phyloP scores from a whole-genome alignment of 768 basidiomycete species.

The Dentipellis sp. region DNA sequence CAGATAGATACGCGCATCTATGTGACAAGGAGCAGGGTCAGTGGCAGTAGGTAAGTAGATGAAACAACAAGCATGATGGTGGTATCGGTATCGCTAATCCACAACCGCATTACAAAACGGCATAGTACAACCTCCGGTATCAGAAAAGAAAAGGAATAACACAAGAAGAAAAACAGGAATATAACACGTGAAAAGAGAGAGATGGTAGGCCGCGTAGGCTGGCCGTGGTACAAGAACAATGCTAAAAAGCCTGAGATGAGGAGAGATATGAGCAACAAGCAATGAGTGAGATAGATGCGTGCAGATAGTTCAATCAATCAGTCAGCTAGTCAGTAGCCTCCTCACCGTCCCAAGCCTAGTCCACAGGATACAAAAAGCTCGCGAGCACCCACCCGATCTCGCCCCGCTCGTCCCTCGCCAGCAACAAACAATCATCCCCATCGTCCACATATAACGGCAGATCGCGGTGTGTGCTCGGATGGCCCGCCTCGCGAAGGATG shows the following conservation, averaged over 20 bases:
- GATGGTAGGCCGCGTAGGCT: no score
- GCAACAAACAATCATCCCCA: conserved; percentile 63
- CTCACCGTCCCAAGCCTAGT: conserved; percentile 17
- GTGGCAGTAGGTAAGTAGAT: no score
- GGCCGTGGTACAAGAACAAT: not conserved
- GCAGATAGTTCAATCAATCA: not conserved
- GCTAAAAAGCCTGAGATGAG: not conserved
- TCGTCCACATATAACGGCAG: conserved; percentile 76
- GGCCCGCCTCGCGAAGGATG: conserved; percentile 69
- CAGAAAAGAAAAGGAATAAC: no score
- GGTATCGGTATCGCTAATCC: no score
- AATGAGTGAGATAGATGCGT: not conserved
- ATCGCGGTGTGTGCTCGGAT: conserved; percentile 64
- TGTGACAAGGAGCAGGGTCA: no score
- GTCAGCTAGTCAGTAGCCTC: not conserved
- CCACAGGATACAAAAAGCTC: conserved; percentile 65
- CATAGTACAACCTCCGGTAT: no score
- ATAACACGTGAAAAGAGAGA: no score
- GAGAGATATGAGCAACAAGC: not conserved
- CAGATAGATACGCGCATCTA: no score
- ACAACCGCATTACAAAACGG: no score
- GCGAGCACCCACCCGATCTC: conserved; percentile 75
- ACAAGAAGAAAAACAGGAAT: no score
- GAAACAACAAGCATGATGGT: no score
- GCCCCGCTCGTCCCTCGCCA: conserved; percentile 49